Base-by-base conservation (phyloP, 2,329 filamentous ascomycete genomes). In the Pleomassaria siparia region DNA sequence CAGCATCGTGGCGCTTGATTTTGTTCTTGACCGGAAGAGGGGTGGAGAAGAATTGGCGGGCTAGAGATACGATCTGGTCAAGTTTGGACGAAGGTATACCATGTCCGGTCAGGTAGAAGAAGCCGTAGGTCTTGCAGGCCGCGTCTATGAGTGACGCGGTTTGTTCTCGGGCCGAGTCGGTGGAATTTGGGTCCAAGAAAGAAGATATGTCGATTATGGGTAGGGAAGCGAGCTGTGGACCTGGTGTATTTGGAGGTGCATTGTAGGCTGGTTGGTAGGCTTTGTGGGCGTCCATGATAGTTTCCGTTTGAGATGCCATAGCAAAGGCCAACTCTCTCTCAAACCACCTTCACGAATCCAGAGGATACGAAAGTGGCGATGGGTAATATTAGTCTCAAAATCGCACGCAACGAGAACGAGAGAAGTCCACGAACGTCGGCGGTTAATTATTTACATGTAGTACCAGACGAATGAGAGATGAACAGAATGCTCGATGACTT, bases 51-150 rank as follows among this genome's bases (percentile, higher is more conserved):
- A 73, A 73, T 3, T 50, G 37, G 3, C 67, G 62, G 0, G 69
- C 66, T 2, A 71, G 60, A 2, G 40, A 30, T 24, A 73, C 59
- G 10, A 72, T 46, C 8, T 56, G 21, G 16, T 65, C 54, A 4
- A 69, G 58, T 5, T 43, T 60, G 1, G 55, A 12, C 0, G 29
- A 12, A 0, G 72, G 64, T 16, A 75, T 72, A 11, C 70, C 72
- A 53, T 75, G 73, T 4, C 68, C 69, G 26, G 60, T 70, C 2
- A 75, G 66, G 51, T 75, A 74, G 57, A 76, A 73, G 60, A 75
- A 75, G 45, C 72, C 73, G 43, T 70, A 71, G 36, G 64, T 55
- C 13, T 54, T 53, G 55, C 72, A 75, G 3, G 72, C 72, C 18
- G 49, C 33, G 42, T 67, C 62, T 32, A 72, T 65, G 25, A 70